Evolutionary conservation across 129 eudicot genomes (phyloP), one percentile per base, ranked within the genome.

Genomic region (Artemisia argyi): DNA sequence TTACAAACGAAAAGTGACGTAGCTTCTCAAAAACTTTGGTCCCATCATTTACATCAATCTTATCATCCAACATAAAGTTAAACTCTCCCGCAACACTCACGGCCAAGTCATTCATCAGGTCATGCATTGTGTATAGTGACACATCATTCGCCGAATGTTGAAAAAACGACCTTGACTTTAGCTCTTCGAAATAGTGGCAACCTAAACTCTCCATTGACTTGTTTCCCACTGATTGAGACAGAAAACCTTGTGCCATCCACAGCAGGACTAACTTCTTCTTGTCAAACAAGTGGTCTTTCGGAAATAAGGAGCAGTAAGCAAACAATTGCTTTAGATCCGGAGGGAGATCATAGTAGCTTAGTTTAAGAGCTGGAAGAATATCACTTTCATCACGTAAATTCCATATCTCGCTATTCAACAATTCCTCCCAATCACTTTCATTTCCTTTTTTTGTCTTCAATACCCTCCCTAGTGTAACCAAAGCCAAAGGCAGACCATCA

Each of bases 51-150:
- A 60, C 1, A 60, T 24, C 19, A 35, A 61, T 13, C 16, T 26
- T 61, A 0, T 61, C 65, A 61, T 28, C 65, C 46, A 61, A 61
- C 46, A 24, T 13, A 61, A 13, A 28, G 46, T 12, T 24, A 24
- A 61, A 61, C 4, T 61, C 65, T 1, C 65, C 8, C 1, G 46
- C 65, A 61, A 61, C 65, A 61, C 65, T 13, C 15, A 13, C 15
- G 19, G 65, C 46, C 46, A 61, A 61, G 46, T 61, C 65, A 61
- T 61, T 28, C 65, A 61, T 28, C 1, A 61, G 15, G 19, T 61
- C 65, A 6, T 61, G 65, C 65, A 61, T 61, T 13, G 3, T 61
- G 12, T 26, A 61, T 59, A 0, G 15, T 3, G 39, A 59, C 13
- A 30, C 35, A 30, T 30, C 35, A 30, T 30, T 30, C 6, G 5